These are phyloP conservation scores for Penicillium sp. DNA, from an alignment of 2,329 filamentous ascomycete species.

Conservation along the genomic window DNA sequence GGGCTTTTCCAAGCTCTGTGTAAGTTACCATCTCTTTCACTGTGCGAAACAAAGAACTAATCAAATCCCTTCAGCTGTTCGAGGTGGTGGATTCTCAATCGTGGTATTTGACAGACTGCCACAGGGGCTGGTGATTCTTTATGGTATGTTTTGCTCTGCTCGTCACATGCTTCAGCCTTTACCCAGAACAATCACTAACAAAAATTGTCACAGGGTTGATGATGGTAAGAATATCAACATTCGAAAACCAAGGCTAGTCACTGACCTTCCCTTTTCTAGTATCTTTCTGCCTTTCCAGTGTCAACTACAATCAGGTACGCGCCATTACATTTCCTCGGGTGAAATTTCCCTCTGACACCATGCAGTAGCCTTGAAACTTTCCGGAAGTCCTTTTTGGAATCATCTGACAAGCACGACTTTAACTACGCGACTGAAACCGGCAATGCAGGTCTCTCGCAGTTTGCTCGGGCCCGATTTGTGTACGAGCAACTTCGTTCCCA, in stretches of 20 bases:
- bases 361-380: conserved; percentile 69
- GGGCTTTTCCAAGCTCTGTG: conserved; percentile 66
- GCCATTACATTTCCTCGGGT: not conserved
- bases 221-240: conserved; percentile 30
- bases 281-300: conserved; percentile 40
- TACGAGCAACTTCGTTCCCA: conserved; percentile 64
- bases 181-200: conserved; percentile 10
- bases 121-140: conserved; percentile 35
- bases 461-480: conserved; percentile 52
- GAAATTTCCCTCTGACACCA: conserved; percentile 1
- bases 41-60: not conserved
- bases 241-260: not conserved
- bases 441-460: conserved; percentile 18
- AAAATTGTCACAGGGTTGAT: conserved; percentile 31
- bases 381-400: conserved; percentile 65
- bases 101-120: conserved; percentile 61
- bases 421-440: conserved; percentile 26
- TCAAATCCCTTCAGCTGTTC: conserved; percentile 45
- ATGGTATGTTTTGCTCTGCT: conserved; percentile 21
- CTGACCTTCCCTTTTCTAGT: conserved; percentile 23
- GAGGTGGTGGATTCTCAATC: conserved; percentile 68
- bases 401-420: conserved; percentile 24
- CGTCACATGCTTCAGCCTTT: not conserved
- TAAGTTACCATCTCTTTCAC: conserved; percentile 6
- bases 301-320: conserved; percentile 36